Conservation (phyloP, 2,329 filamentous ascomycete genomes). For the Colletotrichum incanum region DNA sequence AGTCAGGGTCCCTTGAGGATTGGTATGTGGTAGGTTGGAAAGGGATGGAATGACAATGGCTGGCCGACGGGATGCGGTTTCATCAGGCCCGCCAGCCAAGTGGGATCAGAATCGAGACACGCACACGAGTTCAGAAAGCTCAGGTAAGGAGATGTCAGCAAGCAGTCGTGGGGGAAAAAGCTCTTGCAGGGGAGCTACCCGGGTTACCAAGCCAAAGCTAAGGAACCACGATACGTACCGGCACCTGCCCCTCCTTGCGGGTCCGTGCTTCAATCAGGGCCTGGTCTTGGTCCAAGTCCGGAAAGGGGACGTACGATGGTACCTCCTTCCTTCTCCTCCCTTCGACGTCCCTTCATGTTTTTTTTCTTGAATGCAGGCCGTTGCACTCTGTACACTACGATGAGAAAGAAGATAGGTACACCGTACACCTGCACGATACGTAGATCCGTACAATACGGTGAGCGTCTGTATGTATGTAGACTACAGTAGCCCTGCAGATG, state of each 20-base stretch:
- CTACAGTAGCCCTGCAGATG: background rate
- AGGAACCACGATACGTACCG: background rate
- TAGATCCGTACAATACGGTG: background rate
- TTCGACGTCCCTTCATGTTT: background rate
- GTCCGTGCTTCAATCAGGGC: constrained; percentile 3
- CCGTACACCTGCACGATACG: background rate
- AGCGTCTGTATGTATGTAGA: background rate
- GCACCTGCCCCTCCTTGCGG: background rate
- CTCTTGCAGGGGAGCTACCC: constrained; percentile 6
- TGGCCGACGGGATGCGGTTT: constrained; percentile 23
- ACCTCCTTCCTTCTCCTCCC: no score
- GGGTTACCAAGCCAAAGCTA: background rate
- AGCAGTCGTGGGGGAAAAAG: background rate
- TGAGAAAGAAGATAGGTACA: background rate
- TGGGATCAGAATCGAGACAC: constrained; percentile 8
- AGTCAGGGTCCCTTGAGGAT: constrained; percentile 1
- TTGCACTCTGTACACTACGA: background rate
- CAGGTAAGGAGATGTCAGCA: constrained; percentile 21
- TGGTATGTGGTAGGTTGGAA: background rate
- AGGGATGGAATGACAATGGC: constrained; percentile 16
- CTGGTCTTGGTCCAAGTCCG: background rate
- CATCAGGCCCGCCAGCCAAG: constrained; percentile 14
- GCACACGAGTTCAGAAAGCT: constrained; percentile 4
- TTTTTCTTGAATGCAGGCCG: background rate
- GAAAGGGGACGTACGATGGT: background rate